Conservation (phyloP, 345 rosid genomes). For the Triadica sebifera region DNA sequence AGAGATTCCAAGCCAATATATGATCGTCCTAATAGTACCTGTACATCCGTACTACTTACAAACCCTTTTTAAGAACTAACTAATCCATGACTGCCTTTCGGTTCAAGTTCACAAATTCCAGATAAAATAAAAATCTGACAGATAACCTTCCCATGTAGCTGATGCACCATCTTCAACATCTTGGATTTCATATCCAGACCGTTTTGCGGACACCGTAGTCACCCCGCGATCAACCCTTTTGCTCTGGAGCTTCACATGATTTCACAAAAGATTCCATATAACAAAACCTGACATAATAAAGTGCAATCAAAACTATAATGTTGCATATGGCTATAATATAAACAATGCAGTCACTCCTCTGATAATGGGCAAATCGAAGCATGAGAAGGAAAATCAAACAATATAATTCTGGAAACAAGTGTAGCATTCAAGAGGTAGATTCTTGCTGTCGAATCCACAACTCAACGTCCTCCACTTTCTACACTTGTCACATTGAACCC, state of each 20-base stretch:
- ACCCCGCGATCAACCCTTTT: slow-evolving; percentile 23
- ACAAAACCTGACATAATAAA: slow-evolving; percentile 30
- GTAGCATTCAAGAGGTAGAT: slow-evolving; percentile 36
- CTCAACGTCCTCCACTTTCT: slow-evolving; percentile 38
- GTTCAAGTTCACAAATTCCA: background rate
- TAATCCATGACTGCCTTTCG: too few relatives aligned
- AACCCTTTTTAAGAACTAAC: background rate
- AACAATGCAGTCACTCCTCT: background rate
- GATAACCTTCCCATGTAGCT: slow-evolving; percentile 20
- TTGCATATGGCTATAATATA: background rate
- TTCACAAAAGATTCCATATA: slow-evolving; percentile 33
- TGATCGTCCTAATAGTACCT: too few relatives aligned
- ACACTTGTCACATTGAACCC: slow-evolving; percentile 42
- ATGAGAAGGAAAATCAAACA: background rate
- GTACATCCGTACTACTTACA: too few relatives aligned
- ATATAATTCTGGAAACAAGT: background rate
- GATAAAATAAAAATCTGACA: background rate
- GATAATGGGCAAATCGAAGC: background rate
- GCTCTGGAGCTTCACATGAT: slow-evolving; percentile 31
- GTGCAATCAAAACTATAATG: background rate
- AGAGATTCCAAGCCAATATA: too few relatives aligned
- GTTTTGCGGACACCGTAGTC: slow-evolving; percentile 29
- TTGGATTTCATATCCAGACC: slow-evolving; percentile 21
- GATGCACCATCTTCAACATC: slow-evolving; percentile 9
- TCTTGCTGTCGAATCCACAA: slow-evolving; percentile 24